Conservation (phyloP, 495 filamentous ascomycete species). For the Talaromyces proteolyticus region DNA sequence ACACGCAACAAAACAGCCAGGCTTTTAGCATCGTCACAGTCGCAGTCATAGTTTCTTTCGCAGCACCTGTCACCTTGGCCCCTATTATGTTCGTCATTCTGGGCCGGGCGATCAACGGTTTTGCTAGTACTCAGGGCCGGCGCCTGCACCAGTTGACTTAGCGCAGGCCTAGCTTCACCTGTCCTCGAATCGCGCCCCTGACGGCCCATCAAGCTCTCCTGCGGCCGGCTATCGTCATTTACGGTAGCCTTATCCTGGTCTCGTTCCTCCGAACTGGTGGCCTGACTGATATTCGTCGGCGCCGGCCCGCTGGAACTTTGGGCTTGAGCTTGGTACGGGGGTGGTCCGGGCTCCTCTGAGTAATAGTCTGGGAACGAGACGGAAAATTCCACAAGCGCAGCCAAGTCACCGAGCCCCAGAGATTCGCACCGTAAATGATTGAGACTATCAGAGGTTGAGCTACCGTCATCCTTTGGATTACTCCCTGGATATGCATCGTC, state of each 20-base stretch:
- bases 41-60: background rate
- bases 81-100: background rate
- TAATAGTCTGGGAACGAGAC: slow-evolving; percentile 6
- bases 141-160: background rate
- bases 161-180: background rate
- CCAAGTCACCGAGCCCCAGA: slow-evolving; percentile 5
- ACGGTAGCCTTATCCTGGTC: background rate
- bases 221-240: background rate
- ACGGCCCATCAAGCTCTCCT: background rate
- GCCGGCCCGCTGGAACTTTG: no score
- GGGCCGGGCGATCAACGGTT: background rate
- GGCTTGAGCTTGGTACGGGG: slow-evolving; percentile 5
- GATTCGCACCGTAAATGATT: slow-evolving; percentile 1
- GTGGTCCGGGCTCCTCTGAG: slow-evolving; percentile 3
- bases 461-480: slow-evolving; percentile 3
- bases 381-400: slow-evolving; percentile 7
- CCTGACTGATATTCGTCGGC: no score
- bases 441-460: slow-evolving; percentile 1
- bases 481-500: slow-evolving; percentile 15
- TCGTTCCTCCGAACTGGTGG: background rate
- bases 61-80: background rate
- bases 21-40: slow-evolving; percentile 5
- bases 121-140: background rate
- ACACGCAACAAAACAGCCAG: slow-evolving; percentile 4
- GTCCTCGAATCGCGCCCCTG: background rate